Base-by-base conservation (phyloP, 2,329 filamentous ascomycete genomes). In the Penicillium hordei region DNA sequence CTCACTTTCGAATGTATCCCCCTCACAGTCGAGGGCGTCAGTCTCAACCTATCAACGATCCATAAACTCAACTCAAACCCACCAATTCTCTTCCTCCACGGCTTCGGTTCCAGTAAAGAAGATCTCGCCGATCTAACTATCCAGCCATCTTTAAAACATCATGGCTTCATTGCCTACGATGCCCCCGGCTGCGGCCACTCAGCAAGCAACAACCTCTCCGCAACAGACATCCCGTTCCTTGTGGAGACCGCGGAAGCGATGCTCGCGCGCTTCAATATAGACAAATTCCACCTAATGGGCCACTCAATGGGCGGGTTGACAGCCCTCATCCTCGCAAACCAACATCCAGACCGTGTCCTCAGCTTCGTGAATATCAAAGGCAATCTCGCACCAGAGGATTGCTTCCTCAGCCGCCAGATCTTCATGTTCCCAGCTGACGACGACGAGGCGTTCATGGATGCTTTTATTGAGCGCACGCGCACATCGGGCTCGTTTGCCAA, bases 41-140 rank as follows among this genome's bases (percentile, higher is more conserved):
- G 56, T 33, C 58, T 68, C 39, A 50, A 57, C 55, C 66, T 49
- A 31, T 58, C 64, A 29, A 65, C 61, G 33, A 60, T 69, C 50
- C 60, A 68, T 36, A 62, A 52, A 17, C 46, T 64, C 25, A 65
- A 60, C 25, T 52, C 50, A 31, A 56, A 33, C 12, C 55, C 63
- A 8, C 66, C 61, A 39, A 63, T 68, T 29, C 34, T 68, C 2
- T 68, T 68, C 48, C 57, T 68, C 0, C 67, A 67, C n/a, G 66
- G 67, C 21, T 69, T 69, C 42, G 65, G 64, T 29, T 69, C 65
- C 15, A 65, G 64, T 25, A 69, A 69, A 58, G 66, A 68, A 59
- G 67, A 68, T 23, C 48, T 68, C 4, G 57, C 65, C 34, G 65
- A 68, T 42, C 23, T 66, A 8, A 46, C 43, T 3, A 25, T 62